phyloP scores from a whole-genome alignment of 2,329 filamentous ascomycete species.

The Claviceps maximensis region DNA sequence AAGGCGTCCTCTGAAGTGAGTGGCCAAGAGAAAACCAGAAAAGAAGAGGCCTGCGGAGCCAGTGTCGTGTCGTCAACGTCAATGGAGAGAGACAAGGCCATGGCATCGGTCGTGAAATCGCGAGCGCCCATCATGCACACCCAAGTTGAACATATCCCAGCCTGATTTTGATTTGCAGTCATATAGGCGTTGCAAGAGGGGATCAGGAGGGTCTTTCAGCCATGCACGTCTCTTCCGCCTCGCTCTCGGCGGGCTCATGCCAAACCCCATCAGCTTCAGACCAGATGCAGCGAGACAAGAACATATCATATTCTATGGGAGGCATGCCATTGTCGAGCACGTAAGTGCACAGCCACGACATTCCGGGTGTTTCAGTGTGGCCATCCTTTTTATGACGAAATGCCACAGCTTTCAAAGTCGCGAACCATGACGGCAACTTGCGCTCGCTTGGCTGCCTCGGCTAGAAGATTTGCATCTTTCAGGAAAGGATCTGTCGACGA shows the following conservation, averaged over 20 bases:
- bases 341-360: neutral
- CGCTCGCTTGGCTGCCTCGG: conserved; percentile 84
- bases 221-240: neutral
- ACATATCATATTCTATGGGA: neutral
- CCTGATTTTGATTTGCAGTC: neutral
- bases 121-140: neutral
- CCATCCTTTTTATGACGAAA: conserved; percentile 22
- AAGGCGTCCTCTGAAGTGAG: neutral
- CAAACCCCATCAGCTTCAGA: neutral
- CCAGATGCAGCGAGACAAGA: neutral
- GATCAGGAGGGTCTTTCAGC: neutral
- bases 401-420: conserved; percentile 63
- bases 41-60: neutral
- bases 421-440: conserved; percentile 82
- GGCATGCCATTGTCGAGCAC: neutral
- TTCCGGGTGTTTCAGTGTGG: neutral
- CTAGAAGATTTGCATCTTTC: conserved; percentile 71
- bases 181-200: neutral
- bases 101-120: neutral
- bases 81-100: neutral
- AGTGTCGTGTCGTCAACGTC: neutral
- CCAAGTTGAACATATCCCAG: neutral
- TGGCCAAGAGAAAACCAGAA: neutral
- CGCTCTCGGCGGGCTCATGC: too few species aligned
- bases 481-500: conserved; percentile 48